Percentiles rank a stretch among this genome's conserved stretches.
phyloP scores from a whole-genome alignment of 441 rosid genomes.

The Jatropha podagrica region DNA sequence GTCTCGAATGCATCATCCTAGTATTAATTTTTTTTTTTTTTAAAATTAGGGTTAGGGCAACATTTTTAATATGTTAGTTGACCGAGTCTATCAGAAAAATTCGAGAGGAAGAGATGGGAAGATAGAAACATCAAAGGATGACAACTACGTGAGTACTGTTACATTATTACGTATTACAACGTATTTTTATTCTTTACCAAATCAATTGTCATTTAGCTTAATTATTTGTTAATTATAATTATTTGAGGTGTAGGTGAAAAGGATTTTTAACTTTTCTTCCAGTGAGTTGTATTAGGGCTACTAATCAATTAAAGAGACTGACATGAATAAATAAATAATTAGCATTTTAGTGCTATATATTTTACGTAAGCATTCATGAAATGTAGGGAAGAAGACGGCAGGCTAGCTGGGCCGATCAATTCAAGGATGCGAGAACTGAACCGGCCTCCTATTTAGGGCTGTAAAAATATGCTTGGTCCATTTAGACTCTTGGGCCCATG shows the following conservation, averaged over 20 bases:
- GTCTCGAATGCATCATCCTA: neutral
- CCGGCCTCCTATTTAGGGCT: neutral
- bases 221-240: neutral
- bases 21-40: too few relatives aligned
- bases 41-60: neutral
- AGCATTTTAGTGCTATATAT: too few relatives aligned
- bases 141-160: conserved; percentile 35
- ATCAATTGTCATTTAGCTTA: conserved; percentile 37
- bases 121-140: conserved; percentile 19
- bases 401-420: neutral
- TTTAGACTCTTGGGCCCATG: neutral
- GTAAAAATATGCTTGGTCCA: neutral
- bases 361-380: neutral
- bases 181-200: conserved; percentile 38
- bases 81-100: conserved; percentile 17
- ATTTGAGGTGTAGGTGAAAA: conserved; percentile 7
- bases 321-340: too few relatives aligned
- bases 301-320: neutral
- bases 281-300: neutral
- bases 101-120: conserved; percentile 4
- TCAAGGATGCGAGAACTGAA: too few relatives aligned
- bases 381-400: neutral
- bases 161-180: neutral
- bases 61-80: neutral
- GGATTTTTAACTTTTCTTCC: neutral